A percentile compares a stretch with the other conserved stretches of the same genome.
Conservation (phyloP, 768 basidiomycete genomes). For the Phallus indusiatus region DNA sequence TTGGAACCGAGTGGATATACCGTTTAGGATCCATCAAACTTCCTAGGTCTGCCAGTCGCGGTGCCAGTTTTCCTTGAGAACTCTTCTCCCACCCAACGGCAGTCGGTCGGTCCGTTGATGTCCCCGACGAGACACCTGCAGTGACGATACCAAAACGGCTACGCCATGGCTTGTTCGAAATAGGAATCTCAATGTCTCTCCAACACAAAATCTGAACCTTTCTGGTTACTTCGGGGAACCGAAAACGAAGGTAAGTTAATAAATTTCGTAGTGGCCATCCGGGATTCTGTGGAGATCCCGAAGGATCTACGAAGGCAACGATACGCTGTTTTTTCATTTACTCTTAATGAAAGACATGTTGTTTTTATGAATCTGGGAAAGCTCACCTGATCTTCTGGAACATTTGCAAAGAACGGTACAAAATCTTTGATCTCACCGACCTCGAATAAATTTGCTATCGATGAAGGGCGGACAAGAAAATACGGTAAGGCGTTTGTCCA, state of each 20-base stretch:
- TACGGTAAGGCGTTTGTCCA: constrained; percentile 35
- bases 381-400: constrained; percentile 34
- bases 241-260: constrained; percentile 65
- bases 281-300: constrained; percentile 59
- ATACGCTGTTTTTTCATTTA: constrained; percentile 27
- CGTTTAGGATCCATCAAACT: constrained; percentile 92
- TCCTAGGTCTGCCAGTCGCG: constrained; percentile 81
- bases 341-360: constrained; percentile 4
- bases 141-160: constrained; percentile 52
- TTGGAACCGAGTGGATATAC: constrained; percentile 27
- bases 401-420: constrained; percentile 43
- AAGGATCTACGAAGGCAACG: constrained; percentile 77
- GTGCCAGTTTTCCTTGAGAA: constrained; percentile 74
- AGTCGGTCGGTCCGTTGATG: constrained; percentile 28
- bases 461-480: constrained; percentile 43
- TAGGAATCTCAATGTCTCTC: constrained; percentile 52
- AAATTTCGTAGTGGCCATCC: constrained; percentile 95
- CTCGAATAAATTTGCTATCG: constrained; percentile 19
- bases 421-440: constrained; percentile 42
- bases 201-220: constrained; percentile 63
- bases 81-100: constrained; percentile 98
- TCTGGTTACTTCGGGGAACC: constrained; percentile 39
- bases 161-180: constrained; percentile 37
- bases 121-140: constrained; percentile 16
- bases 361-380: neutral